Evolutionary conservation across 305 asterid genomes (phyloP).

Genomic region (Stenogyne calaminthoides): DNA sequence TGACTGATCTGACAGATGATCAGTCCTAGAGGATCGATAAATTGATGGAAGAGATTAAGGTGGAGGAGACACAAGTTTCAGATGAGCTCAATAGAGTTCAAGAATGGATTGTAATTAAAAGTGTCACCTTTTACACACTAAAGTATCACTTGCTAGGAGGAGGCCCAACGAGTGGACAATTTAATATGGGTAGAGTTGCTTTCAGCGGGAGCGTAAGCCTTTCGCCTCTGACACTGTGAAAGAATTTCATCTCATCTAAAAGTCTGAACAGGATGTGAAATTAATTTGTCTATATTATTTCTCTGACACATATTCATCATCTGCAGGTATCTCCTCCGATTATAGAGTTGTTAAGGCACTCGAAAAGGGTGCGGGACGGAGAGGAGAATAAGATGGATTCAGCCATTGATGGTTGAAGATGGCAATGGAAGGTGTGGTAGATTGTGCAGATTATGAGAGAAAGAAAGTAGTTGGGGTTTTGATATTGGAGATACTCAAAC

Average conservation of each 20-base stretch:
- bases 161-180: no score
- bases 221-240: no score
- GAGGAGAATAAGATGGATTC: slow-evolving; percentile 12
- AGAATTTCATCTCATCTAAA: no score
- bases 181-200: no score
- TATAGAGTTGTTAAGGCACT: slow-evolving; percentile 15
- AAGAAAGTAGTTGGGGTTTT: slow-evolving; percentile 1
- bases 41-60: slow-evolving; percentile 26
- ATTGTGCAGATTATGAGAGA: slow-evolving; percentile 39
- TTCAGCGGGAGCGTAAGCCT: no score
- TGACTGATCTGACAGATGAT: slow-evolving; percentile 32
- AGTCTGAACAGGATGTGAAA: no score
- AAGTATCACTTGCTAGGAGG: no score
- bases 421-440: slow-evolving; percentile 35
- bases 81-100: slow-evolving; percentile 33
- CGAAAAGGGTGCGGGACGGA: slow-evolving; percentile 15
- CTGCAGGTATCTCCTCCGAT: slow-evolving; percentile 23
- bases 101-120: slow-evolving; percentile 20
- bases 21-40: slow-evolving; percentile 30
- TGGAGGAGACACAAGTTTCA: slow-evolving; percentile 29
- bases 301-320: no score
- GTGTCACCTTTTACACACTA: no score
- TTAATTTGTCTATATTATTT: no score
- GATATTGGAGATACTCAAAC: slow-evolving; percentile 37
- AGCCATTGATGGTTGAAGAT: slow-evolving; percentile 15